Evolutionary conservation across 73 alveolate genomes (phyloP).

Genomic region (Paramecium pentaurelia): DNA sequence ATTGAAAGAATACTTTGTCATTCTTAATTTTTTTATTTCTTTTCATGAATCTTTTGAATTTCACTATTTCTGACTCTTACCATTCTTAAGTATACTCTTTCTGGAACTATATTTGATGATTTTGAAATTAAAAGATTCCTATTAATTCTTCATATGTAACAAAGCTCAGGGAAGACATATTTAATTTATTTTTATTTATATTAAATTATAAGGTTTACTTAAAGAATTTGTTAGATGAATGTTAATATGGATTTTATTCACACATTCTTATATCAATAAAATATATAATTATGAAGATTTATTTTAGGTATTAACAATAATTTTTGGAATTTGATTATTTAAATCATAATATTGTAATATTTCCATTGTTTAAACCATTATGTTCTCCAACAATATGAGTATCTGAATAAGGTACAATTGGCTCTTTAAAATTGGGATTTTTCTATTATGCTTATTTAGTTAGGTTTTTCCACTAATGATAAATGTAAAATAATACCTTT

Average conservation of each 20-base stretch:
- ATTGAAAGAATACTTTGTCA: neutral
- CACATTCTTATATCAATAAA: neutral
- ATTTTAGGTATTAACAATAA: neutral
- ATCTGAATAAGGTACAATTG: constrained; percentile 66
- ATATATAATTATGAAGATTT: neutral
- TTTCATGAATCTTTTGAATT: neutral
- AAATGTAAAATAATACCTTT: neutral
- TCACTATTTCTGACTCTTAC: neutral
- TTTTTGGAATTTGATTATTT: neutral
- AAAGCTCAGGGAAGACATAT: neutral
- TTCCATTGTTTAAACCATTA: constrained; percentile 62
- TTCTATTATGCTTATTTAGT: constrained; percentile 22
- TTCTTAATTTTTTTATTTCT: neutral
- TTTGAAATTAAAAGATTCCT: neutral
- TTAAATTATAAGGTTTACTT: neutral
- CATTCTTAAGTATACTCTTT: neutral
- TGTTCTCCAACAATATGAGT: constrained; percentile 70
- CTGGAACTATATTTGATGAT: neutral
- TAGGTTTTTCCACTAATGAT: constrained; percentile 70
- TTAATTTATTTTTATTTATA: neutral
- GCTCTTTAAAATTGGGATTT: constrained; percentile 66
- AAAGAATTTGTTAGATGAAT: too few species aligned
- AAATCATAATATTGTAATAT: constrained; percentile 20
- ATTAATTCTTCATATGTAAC: neutral
- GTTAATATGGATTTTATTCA: neutral